phyloP scores from a whole-genome alignment of 2,329 filamentous ascomycete species.

The Colletotrichum scovillei region DNA sequence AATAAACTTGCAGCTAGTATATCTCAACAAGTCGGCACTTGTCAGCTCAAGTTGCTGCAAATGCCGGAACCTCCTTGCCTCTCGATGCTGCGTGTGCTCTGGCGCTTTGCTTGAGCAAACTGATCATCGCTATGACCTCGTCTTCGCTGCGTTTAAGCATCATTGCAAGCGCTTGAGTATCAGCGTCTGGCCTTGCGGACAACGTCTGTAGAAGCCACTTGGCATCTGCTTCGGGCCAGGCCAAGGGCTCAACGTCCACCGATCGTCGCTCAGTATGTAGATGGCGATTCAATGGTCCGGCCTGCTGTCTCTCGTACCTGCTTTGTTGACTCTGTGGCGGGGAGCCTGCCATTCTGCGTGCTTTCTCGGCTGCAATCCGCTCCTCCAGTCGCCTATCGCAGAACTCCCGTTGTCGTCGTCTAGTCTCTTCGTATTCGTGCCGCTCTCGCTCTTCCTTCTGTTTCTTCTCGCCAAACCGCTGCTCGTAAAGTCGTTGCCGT shows the following conservation, averaged over 20 bases:
- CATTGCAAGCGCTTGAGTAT: background rate
- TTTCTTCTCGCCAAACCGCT: background rate
- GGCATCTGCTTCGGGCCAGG: conserved; percentile 14
- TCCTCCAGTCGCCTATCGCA: conserved; percentile 13
- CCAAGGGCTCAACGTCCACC: background rate
- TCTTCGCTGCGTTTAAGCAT: conserved; percentile 3
- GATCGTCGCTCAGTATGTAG: background rate
- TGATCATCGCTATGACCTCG: conserved; percentile 17
- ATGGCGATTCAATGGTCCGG: background rate
- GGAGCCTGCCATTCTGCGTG: background rate
- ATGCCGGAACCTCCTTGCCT: conserved; percentile 12
- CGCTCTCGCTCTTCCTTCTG: background rate
- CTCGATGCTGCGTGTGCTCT: conserved; percentile 2
- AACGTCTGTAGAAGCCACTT: conserved; percentile 11
- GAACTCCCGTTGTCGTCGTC: conserved; percentile 22
- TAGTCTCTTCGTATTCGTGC: conserved; percentile 2
- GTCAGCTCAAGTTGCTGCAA: conserved; percentile 4
- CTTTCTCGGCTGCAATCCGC: background rate
- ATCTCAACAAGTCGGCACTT: background rate
- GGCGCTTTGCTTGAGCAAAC: conserved; percentile 21
- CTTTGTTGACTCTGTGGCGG: background rate
- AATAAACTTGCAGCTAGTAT: background rate
- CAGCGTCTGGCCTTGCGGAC: background rate
- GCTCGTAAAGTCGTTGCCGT: conserved; percentile 1
- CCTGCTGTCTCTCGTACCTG: background rate